phyloP scores from a whole-genome alignment of 371 early-diverging fungal species.

The Syncephalastrum monosporum region DNA sequence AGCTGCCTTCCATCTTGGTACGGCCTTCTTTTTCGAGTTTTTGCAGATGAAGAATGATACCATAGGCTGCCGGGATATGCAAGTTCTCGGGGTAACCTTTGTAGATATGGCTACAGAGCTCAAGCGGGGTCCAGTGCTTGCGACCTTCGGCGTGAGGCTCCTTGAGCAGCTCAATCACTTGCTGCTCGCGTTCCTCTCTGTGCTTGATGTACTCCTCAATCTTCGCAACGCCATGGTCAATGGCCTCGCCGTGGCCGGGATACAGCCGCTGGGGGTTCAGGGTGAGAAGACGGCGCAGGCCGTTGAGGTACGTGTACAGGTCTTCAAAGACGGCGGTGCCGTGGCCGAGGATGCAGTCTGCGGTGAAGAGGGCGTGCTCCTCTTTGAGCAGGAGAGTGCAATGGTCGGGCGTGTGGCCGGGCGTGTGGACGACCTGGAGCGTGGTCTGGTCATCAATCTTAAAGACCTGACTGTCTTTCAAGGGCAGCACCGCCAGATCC shows the following conservation, averaged over 20 bases:
- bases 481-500: conserved; percentile 22
- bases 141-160: not conserved
- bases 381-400: conserved; percentile 70
- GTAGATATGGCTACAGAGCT: conserved; percentile 66
- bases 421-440: conserved; percentile 69
- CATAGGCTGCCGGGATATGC: conserved; percentile 62
- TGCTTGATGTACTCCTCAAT: conserved; percentile 76
- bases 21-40: conserved; percentile 70
- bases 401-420: conserved; percentile 87
- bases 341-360: conserved; percentile 85
- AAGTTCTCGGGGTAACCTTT: conserved; percentile 58
- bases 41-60: conserved; percentile 64
- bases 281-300: conserved; percentile 50
- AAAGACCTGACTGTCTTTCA: conserved; percentile 59
- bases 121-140: conserved; percentile 43
- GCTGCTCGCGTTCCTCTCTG: conserved; percentile 72
- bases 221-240: conserved; percentile 58
- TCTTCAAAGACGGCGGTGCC: conserved; percentile 82
- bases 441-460: conserved; percentile 57
- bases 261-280: conserved; percentile 43
- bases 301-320: conserved; percentile 64
- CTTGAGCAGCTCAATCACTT: conserved; percentile 61
- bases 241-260: conserved; percentile 82
- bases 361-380: conserved; percentile 74
- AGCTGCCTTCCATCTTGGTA: conserved; percentile 14